A percentile compares a stretch with the other conserved stretches of the same genome.
phyloP scores from a whole-genome alignment of 2,329 filamentous ascomycete species.

The Ceratocystis cubensis region DNA sequence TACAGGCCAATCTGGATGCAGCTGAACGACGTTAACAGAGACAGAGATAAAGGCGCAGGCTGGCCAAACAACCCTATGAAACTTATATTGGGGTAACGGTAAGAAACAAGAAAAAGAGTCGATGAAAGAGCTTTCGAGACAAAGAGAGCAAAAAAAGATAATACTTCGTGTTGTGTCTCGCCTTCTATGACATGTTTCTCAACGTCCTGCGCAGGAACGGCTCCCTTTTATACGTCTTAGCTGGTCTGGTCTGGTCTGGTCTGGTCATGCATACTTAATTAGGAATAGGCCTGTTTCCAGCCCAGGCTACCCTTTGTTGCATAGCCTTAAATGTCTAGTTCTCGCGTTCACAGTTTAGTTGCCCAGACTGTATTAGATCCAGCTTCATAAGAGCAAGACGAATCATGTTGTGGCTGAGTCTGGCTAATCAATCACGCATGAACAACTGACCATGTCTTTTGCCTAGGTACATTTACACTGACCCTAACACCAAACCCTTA shows the following conservation, averaged over 20 bases:
- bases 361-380: not conserved
- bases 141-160: not conserved
- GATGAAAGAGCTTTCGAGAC: not conserved
- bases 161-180: not conserved
- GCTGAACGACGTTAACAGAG: not conserved
- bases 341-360: no score
- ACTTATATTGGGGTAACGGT: not conserved
- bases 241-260: not conserved
- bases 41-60: not conserved
- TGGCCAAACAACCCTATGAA: not conserved
- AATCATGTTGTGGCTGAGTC: constrained; percentile 4
- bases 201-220: not conserved
- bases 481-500: not conserved
- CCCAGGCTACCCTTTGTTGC: not conserved
- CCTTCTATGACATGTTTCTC: not conserved
- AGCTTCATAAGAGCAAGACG: not conserved
- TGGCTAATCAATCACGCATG: not conserved
- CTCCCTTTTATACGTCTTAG: not conserved
- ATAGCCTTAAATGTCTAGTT: not conserved
- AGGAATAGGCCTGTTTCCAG: not conserved
- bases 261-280: not conserved
- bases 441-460: not conserved
- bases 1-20: not conserved
- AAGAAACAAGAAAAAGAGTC: not conserved
- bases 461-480: not conserved